phyloP scores from a whole-genome alignment of 352 stramenopile genomes.

The Thalassiosira exigua region DNA sequence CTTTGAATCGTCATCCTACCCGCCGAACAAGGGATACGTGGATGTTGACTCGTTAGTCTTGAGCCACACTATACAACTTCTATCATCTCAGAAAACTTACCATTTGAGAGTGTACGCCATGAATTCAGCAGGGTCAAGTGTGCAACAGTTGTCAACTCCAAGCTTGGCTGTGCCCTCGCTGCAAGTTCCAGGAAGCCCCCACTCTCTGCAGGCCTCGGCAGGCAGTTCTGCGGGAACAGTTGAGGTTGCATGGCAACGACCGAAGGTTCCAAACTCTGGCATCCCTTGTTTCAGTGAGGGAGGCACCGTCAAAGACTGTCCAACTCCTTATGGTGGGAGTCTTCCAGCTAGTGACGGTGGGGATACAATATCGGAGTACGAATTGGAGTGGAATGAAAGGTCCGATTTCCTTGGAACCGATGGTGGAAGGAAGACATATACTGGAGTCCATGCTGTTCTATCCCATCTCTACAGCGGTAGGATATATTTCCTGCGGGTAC shows the following conservation, averaged over 20 bases:
- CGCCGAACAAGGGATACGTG: constrained; percentile 77
- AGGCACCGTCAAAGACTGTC: constrained; percentile 50
- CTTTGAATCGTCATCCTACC: constrained; percentile 88
- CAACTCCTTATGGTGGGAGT: constrained; percentile 68
- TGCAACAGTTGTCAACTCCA: constrained; percentile 46
- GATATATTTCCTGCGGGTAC: constrained; percentile 90
- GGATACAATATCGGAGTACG: constrained; percentile 64
- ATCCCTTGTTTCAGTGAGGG: constrained; percentile 61
- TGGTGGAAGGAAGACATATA: constrained; percentile 46
- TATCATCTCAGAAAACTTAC: constrained; percentile 65
- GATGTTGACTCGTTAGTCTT: constrained; percentile 48
- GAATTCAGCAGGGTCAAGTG: constrained; percentile 65
- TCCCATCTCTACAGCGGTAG: constrained; percentile 86
- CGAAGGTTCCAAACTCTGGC: constrained; percentile 57
- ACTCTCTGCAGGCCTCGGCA: constrained; percentile 39
- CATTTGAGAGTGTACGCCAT: constrained; percentile 62
- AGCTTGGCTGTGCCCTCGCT: constrained; percentile 48
- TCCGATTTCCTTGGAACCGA: constrained; percentile 67
- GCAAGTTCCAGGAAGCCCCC: constrained; percentile 64
- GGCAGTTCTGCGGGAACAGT: constrained; percentile 46
- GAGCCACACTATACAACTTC: constrained; percentile 64
- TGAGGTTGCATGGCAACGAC: constrained; percentile 65
- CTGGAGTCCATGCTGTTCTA: constrained; percentile 78
- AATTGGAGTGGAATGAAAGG: constrained; percentile 70
- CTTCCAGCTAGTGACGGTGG: constrained; percentile 64